Evolutionary conservation across 179 eudicot species (phyloP), one percentile per base, ranked within the genome.

Genomic region (Patellifolia procumbens): DNA sequence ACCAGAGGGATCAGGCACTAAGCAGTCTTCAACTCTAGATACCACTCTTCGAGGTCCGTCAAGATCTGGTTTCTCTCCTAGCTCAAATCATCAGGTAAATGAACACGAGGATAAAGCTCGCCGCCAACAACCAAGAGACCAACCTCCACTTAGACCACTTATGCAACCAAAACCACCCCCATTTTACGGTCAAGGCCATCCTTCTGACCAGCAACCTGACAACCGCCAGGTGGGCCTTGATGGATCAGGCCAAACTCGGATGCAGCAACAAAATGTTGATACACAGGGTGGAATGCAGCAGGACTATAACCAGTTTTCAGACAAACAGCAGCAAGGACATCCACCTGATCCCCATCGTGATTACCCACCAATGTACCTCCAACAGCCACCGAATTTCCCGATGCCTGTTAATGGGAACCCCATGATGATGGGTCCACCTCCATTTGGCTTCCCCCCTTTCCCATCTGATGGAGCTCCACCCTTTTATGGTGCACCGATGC

Each of bases 21-120:
- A 86, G 82, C 92, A 83, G 80, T 78, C 88, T 35, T 68, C 93
- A 79, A 81, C 93, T 24, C 77, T 86, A 42, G 98, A 95, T 20
- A 83, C 98, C 70, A 91, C 93, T 61, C 88, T 85, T 60, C 88
- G 92, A 65, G 95, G 91, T 31, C 90, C 92, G 7, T 81, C 85
- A 58, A 85, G 84, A 74, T 77, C 91, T 20, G 76, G 68, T 24
- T 84, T 88, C 63, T 86, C 89, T 59, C 88, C 91, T 70, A 80
- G 70, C 78, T 83, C 88, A 42, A 85, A 78, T 73, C 77, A 92
- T 73, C 91, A 81, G 35, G 60, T 68, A 42, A 79, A 84, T 76
- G 92, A 89, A 61, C 89, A 87, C n/a, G 90, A 92, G 0, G 94
- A 91, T 80, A 86, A 85, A 76, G 62, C 85, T 79, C 86, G 82